phyloP scores from a whole-genome alignment of 108 stramenopile species.

The Discostella stelligeroides region DNA sequence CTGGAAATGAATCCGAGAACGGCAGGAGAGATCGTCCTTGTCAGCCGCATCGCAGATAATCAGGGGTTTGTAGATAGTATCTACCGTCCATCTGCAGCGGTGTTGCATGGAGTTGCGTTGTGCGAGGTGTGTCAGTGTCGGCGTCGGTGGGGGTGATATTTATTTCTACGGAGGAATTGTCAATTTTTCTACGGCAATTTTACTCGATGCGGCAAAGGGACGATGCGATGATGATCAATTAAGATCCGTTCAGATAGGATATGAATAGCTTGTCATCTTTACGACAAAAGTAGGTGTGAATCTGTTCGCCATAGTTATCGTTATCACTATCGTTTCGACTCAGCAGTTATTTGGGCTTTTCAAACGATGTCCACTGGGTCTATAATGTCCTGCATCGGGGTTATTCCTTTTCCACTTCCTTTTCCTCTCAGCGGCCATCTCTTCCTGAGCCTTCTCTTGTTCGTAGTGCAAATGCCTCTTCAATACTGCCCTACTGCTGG shows the following conservation, averaged over 20 bases:
- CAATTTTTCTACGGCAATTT: too few species aligned
- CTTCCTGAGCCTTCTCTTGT: constrained; percentile 72
- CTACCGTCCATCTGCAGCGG: too few species aligned
- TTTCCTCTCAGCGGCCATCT: constrained; percentile 82
- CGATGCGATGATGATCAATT: too few species aligned
- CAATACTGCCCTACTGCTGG: constrained; percentile 49
- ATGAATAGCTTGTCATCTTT: too few species aligned
- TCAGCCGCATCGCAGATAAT: not conserved
- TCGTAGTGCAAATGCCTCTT: constrained; percentile 63
- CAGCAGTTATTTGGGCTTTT: constrained; percentile 31
- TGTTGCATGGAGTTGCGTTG: too few species aligned
- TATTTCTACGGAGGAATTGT: too few species aligned
- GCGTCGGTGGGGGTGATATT: too few species aligned
- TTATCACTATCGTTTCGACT: not conserved
- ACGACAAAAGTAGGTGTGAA: too few species aligned
- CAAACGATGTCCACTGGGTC: constrained; percentile 70
- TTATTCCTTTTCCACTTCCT: constrained; percentile 78
- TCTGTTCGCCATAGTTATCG: not conserved
- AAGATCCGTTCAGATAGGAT: not conserved
- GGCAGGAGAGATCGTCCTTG: not conserved
- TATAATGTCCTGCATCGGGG: constrained; percentile 79
- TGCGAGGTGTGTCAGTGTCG: too few species aligned
- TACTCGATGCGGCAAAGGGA: too few species aligned
- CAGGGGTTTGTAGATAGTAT: too few species aligned
- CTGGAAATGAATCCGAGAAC: not conserved